Evolutionary conservation across 2,329 filamentous ascomycete genomes (phyloP).

Genomic region (Xylariaceae sp.): DNA sequence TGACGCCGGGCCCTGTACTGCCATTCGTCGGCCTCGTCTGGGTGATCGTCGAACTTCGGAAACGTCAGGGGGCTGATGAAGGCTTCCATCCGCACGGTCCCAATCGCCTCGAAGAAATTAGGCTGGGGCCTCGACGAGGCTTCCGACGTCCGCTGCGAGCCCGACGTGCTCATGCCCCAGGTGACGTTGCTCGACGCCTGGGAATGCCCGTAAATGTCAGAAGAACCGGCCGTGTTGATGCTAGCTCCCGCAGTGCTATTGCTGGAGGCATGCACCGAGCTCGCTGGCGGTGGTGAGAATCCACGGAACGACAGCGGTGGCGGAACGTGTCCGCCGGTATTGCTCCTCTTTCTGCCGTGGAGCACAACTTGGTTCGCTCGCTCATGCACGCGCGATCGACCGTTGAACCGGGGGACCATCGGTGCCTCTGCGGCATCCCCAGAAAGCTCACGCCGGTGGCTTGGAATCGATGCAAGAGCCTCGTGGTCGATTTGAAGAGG

Average conservation of each 20-base stretch:
- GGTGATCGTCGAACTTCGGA: conserved; percentile 41
- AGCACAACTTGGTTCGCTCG: conserved; percentile 41
- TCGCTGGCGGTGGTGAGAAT: conserved; percentile 56
- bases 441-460: conserved; percentile 45
- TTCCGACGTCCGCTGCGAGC: conserved; percentile 50
- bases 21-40: conserved; percentile 47
- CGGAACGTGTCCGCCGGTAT: conserved; percentile 70
- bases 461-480: conserved; percentile 27
- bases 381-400: conserved; percentile 39
- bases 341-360: conserved; percentile 83
- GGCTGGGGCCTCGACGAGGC: conserved; percentile 44
- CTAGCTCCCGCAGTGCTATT: conserved; percentile 56
- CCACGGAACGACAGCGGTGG: conserved; percentile 71
- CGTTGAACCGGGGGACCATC: conserved; percentile 63
- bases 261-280: conserved; percentile 41
- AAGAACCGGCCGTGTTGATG: conserved; percentile 53
- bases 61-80: conserved; percentile 68
- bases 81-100: conserved; percentile 93
- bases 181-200: conserved; percentile 40
- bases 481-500: conserved; percentile 30
- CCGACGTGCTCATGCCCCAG: conserved; percentile 40
- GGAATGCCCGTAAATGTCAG: conserved; percentile 53
- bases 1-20: conserved; percentile 43
- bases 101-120: conserved; percentile 80
- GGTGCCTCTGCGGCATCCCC: conserved; percentile 65